Conservation (phyloP, 2,329 filamentous ascomycete genomes). For the Dothidotthia symphoricarpi region DNA sequence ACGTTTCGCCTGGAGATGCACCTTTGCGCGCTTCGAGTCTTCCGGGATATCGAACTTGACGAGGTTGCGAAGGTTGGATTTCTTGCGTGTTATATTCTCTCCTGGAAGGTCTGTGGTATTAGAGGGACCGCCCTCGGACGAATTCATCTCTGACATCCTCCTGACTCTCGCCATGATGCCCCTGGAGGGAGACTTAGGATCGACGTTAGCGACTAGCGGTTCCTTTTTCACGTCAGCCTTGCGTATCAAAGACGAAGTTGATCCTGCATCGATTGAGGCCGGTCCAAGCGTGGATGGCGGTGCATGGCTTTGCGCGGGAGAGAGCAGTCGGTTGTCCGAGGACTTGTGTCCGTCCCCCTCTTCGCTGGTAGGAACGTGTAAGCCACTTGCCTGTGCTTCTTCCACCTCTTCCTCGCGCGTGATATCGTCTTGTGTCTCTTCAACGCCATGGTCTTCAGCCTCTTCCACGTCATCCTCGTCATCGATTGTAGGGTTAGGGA, state of each 20-base stretch:
- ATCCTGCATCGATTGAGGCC: constrained; percentile 37
- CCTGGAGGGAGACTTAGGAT: constrained; percentile 19
- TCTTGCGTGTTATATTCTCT: constrained; percentile 22
- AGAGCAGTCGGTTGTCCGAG: constrained; percentile 30
- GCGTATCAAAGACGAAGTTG: constrained; percentile 39
- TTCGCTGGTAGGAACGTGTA: constrained; percentile 27
- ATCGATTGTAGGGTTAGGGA: constrained; percentile 8
- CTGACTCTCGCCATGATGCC: constrained; percentile 32
- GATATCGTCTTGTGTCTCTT: constrained; percentile 4
- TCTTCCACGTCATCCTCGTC: constrained; percentile 7
- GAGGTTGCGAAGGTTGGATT: constrained; percentile 35
- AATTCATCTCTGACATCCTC: constrained; percentile 24
- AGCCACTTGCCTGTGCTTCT: constrained; percentile 31
- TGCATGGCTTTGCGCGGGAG: constrained; percentile 29
- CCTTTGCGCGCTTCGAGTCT: constrained; percentile 38
- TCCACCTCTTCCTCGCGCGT: constrained; percentile 13
- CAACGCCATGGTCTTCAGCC: not conserved
- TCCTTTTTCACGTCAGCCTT: constrained; percentile 38
- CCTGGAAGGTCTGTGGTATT: constrained; percentile 6
- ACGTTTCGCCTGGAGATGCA: constrained; percentile 42
- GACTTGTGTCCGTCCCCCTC: constrained; percentile 16
- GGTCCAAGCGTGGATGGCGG: constrained; percentile 26
- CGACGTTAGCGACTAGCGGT: constrained; percentile 18
- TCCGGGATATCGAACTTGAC: constrained; percentile 47
- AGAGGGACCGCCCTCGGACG: constrained; percentile 12